These are phyloP conservation scores for Populus tremula DNA, from an alignment of 345 rosid species.

Conservation along the genomic window DNA sequence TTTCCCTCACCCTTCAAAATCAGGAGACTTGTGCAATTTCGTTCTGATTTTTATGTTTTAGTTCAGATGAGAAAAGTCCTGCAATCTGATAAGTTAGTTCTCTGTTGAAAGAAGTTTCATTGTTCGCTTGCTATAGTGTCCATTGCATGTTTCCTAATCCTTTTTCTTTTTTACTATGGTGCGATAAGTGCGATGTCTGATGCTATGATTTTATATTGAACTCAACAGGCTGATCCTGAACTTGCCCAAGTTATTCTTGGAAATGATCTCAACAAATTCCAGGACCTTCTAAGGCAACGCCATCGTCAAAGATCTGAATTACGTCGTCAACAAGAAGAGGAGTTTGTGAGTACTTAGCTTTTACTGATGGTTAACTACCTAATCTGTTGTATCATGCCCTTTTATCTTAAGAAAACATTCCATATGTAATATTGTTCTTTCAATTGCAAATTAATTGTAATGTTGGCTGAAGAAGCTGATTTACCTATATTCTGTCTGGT, in stretches of 20 bases:
- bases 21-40: neutral
- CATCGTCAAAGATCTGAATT: slow-evolving; percentile 65
- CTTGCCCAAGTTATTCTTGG: slow-evolving; percentile 83
- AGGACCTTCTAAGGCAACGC: slow-evolving; percentile 63
- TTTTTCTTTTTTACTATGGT: neutral
- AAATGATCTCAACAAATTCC: slow-evolving; percentile 77
- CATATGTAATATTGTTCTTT: neutral
- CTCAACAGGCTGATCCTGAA: slow-evolving; percentile 73
- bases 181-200: neutral
- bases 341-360: slow-evolving; percentile 54
- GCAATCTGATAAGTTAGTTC: neutral
- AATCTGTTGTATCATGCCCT: neutral
- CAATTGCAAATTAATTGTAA: neutral
- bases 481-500: slow-evolving; percentile 6
- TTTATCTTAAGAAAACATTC: neutral
- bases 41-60: neutral
- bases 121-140: neutral
- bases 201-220: slow-evolving; percentile 4
- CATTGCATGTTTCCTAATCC: neutral
- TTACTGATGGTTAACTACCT: slow-evolving; percentile 1
- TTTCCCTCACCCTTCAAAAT: neutral
- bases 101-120: neutral
- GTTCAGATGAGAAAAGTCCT: neutral
- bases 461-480: slow-evolving; percentile 3
- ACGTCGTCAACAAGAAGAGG: slow-evolving; percentile 72